Evolutionary conservation across 176 grass and related monocot genomes (phyloP).

Genomic region (Carex pumila): DNA sequence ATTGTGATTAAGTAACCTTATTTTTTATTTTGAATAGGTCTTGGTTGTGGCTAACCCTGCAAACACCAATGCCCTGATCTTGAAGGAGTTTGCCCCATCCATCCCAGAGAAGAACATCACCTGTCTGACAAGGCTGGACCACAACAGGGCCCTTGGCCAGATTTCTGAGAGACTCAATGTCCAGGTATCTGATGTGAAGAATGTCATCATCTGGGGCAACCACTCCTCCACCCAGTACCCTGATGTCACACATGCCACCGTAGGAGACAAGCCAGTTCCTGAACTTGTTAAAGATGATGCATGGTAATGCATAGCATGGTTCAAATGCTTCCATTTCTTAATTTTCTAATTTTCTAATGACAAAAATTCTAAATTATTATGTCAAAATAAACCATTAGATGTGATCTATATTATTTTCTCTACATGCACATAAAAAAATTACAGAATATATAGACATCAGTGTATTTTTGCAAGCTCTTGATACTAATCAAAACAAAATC

Average conservation of each 20-base stretch:
- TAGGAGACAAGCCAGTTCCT: constrained; percentile 71
- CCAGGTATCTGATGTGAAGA: constrained; percentile 90
- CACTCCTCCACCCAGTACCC: constrained; percentile 88
- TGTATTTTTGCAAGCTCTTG: too few relatives aligned
- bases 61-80: constrained; percentile 95
- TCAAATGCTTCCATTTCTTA: too few relatives aligned
- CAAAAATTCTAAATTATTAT: too few relatives aligned
- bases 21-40: constrained; percentile 40
- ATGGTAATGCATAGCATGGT: constrained; percentile 47
- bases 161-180: constrained; percentile 69
- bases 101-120: constrained; percentile 94
- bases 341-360: too few relatives aligned
- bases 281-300: constrained; percentile 70
- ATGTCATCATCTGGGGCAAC: constrained; percentile 96
- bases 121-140: constrained; percentile 87
- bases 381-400: too few relatives aligned
- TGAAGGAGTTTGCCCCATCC: constrained; percentile 95
- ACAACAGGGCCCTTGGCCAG: constrained; percentile 91
- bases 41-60: constrained; percentile 95
- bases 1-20: neutral
- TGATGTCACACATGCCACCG: constrained; percentile 81
- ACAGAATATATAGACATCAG: too few relatives aligned
- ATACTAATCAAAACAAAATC: too few relatives aligned
- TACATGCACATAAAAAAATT: too few relatives aligned
- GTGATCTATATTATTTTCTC: too few relatives aligned